phyloP scores from a whole-genome alignment of 2,329 filamentous ascomycete species.

The Helotiales sp. region DNA sequence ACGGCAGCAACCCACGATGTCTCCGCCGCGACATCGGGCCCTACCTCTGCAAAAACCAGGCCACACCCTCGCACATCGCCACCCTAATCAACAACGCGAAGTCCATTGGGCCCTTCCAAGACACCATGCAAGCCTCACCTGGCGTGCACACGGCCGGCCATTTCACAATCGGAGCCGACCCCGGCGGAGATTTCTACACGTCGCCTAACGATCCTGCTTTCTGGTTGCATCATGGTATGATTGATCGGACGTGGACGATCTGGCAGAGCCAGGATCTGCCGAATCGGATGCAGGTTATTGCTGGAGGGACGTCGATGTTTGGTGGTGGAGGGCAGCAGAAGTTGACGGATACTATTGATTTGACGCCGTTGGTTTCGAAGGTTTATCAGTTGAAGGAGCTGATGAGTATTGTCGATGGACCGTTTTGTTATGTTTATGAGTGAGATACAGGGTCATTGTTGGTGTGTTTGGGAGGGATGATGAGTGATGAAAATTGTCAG shows the following conservation, averaged over 20 bases:
- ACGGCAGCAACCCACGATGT: conserved; percentile 48
- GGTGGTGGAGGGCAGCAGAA: conserved; percentile 49
- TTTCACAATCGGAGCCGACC: conserved; percentile 50
- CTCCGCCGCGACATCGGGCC: conserved; percentile 48
- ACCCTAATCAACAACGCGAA: conserved; percentile 18
- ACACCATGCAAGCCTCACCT: conserved; percentile 42
- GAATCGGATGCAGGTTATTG: conserved; percentile 34
- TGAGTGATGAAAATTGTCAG: not conserved
- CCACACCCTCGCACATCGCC: conserved; percentile 5
- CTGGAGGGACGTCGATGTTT: conserved; percentile 49
- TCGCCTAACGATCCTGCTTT: conserved; percentile 53
- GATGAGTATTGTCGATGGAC: conserved; percentile 21
- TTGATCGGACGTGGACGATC: conserved; percentile 53
- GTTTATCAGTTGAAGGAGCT: conserved; percentile 15
- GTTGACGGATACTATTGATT: conserved; percentile 46
- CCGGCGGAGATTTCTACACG: conserved; percentile 50
- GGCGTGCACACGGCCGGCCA: conserved; percentile 49
- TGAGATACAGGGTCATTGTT: not conserved
- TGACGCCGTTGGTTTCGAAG: conserved; percentile 25
- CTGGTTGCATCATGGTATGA: conserved; percentile 51
- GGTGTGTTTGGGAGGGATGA: not conserved
- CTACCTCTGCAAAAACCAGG: conserved; percentile 1
- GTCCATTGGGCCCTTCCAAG: conserved; percentile 46
- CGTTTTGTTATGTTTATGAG: conserved; percentile 25
- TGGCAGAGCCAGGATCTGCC: conserved; percentile 49